Conservation (phyloP, 2,329 filamentous ascomycete species). For the Pezicula rhizophila region DNA sequence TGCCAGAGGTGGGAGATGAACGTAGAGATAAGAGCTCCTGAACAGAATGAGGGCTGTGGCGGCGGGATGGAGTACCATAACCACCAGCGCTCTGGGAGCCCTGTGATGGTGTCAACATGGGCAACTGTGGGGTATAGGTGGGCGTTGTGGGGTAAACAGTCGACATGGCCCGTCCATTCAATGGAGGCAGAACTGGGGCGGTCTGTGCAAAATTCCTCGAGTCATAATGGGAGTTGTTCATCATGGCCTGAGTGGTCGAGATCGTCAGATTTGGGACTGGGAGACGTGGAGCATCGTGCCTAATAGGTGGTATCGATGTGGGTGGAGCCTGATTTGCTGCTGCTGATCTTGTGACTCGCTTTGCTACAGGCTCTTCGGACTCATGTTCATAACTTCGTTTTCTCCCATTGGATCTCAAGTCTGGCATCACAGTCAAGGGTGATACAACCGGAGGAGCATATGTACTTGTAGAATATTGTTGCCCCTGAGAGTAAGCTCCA, state of each 20-base stretch:
- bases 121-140: slow-evolving; percentile 38
- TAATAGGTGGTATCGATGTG: slow-evolving; percentile 8
- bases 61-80: slow-evolving; percentile 29
- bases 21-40: slow-evolving; percentile 28
- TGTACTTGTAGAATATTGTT: slow-evolving; percentile 29
- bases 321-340: slow-evolving; percentile 5
- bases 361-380: slow-evolving; percentile 48
- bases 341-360: slow-evolving; percentile 31
- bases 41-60: slow-evolving; percentile 25
- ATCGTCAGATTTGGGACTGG: slow-evolving; percentile 65
- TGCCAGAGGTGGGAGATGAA: slow-evolving; percentile 29
- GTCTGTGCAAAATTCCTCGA: slow-evolving; percentile 17
- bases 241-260: slow-evolving; percentile 24
- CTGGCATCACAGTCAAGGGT: slow-evolving; percentile 29
- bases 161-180: slow-evolving; percentile 59
- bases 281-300: slow-evolving; percentile 44
- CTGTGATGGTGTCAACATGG: slow-evolving; percentile 27
- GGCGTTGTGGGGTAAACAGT: slow-evolving; percentile 60
- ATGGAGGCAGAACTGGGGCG: slow-evolving; percentile 23
- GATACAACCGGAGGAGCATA: slow-evolving; percentile 28
- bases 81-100: slow-evolving; percentile 17
- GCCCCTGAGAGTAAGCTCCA: slow-evolving; percentile 20
- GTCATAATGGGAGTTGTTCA: slow-evolving; percentile 13
- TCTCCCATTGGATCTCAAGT: slow-evolving; percentile 31
- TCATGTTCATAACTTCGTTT: slow-evolving; percentile 55